These are phyloP conservation scores for Salix exigua DNA, from an alignment of 345 rosid species.

Conservation along the genomic window DNA sequence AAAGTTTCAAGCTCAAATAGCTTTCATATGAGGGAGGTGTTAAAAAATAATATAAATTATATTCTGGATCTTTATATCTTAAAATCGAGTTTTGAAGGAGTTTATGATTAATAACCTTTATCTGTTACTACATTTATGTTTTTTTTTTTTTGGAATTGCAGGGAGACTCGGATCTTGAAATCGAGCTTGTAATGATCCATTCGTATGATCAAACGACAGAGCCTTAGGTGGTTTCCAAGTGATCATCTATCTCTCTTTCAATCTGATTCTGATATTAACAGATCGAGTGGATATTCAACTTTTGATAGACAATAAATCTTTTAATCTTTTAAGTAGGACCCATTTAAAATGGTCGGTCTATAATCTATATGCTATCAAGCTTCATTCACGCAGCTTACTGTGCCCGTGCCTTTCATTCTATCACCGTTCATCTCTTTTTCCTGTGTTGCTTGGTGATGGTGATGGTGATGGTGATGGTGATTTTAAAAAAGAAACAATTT, in stretches of 20 bases:
- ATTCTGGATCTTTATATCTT: no score
- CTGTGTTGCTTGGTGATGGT: not conserved
- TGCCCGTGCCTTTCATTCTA: not conserved
- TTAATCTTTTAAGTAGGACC: not conserved
- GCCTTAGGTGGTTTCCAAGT: not conserved
- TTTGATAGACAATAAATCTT: not conserved
- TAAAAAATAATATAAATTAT: no score
- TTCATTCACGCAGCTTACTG: not conserved
- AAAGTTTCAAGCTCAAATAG: no score
- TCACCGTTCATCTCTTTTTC: not conserved
- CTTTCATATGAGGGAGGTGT: no score
- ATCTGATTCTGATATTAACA: not conserved
- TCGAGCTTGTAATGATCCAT: not conserved
- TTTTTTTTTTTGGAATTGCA: rapidly evolving
- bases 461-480: not conserved
- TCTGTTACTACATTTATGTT: not conserved
- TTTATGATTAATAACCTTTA: no score
- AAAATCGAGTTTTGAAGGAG: no score
- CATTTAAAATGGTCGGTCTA: not conserved
- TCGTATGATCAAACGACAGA: not conserved
- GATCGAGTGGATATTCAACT: not conserved
- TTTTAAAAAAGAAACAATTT: no score
- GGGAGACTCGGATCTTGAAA: not conserved
- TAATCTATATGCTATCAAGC: not conserved
- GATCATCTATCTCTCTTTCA: not conserved